Evolutionary conservation across 108 stramenopile genomes (phyloP), one percentile per base, ranked within the genome.

Genomic region (Pelagomonas calceolata): DNA sequence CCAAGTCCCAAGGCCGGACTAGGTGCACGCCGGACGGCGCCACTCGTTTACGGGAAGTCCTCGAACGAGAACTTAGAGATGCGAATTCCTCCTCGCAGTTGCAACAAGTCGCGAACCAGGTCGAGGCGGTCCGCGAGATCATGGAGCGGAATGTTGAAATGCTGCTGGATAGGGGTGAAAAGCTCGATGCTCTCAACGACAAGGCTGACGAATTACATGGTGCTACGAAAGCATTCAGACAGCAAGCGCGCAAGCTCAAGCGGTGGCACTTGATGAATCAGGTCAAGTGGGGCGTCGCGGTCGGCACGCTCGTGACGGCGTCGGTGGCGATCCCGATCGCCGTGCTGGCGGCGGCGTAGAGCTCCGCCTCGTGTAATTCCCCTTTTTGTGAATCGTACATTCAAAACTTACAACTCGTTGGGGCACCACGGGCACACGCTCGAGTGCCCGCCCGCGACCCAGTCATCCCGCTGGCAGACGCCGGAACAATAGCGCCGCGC

Each of bases 181-280:
- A 65, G 65, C 65, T 65, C 32, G 65, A 65, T 3, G 15, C 4
- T 4, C 65, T 65, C 65, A 4, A 65, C 18, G 65, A 0, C 33
- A 32, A 65, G 65, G 12, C 32, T 1, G 32, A 33, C 7, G 31
- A 65, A 4, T 32, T 65, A 4, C 0, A 12, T 14, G 17, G 1
- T 0, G 65, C 65, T 7, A 33, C 31, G 31, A 14, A 4, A 0
- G 29, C 33, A 4, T 65, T 65, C 65, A 1, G 65, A 3, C 32
- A 32, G 65, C 31, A 65, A 14, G 65, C 65, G 14, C 65, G 65
- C 7, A 12, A 10, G 18, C 33, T 65, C 18, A 65, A 65, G 33
- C 65, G 65, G 14, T 65, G 65, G 65, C 65, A 65, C 65, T 32
- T 65, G 32, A 65, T 65, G 65, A 65, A 65, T 32, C 65, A 65